phyloP scores from a whole-genome alignment of 1,139 yeast species.

The Hyphopichia fennica region DNA sequence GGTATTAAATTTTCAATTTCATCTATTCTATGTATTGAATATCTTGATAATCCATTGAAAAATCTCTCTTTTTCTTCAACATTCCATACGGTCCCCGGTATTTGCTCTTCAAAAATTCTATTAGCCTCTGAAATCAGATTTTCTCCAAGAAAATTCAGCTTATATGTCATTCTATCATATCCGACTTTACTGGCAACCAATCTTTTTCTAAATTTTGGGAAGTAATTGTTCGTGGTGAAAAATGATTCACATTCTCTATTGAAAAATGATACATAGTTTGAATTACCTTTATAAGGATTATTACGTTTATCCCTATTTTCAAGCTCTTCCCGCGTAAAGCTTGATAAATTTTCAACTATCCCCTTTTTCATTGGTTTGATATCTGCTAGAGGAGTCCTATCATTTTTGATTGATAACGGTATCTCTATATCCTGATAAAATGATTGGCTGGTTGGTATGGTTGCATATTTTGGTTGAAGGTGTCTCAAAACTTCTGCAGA shows the following conservation, averaged over 20 bases:
- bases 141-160: slow-evolving; percentile 3
- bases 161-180: not conserved
- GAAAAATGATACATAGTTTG: slow-evolving; percentile 21
- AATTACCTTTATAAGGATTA: slow-evolving; percentile 16
- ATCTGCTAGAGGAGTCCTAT: not conserved
- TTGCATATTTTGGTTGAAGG: not conserved
- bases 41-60: slow-evolving; percentile 37
- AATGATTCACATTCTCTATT: slow-evolving; percentile 20
- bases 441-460: not conserved
- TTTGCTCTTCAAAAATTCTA: not conserved
- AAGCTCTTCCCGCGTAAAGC: not conserved
- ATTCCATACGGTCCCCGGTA: slow-evolving; percentile 22
- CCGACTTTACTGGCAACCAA: slow-evolving; percentile 3
- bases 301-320: slow-evolving; percentile 8
- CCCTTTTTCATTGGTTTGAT: not conserved
- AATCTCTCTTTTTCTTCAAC: slow-evolving; percentile 20
- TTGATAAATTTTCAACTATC: not conserved
- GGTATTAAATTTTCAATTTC: slow-evolving; percentile 37
- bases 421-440: not conserved
- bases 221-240: slow-evolving; percentile 7
- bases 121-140: not conserved
- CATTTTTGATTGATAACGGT: not conserved
- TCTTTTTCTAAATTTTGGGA: not conserved
- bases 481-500: not conserved
- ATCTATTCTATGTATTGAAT: slow-evolving; percentile 50